These are phyloP conservation scores for Apiospora aurea DNA, from an alignment of 2,329 filamentous ascomycete species.

Conservation along the genomic window DNA sequence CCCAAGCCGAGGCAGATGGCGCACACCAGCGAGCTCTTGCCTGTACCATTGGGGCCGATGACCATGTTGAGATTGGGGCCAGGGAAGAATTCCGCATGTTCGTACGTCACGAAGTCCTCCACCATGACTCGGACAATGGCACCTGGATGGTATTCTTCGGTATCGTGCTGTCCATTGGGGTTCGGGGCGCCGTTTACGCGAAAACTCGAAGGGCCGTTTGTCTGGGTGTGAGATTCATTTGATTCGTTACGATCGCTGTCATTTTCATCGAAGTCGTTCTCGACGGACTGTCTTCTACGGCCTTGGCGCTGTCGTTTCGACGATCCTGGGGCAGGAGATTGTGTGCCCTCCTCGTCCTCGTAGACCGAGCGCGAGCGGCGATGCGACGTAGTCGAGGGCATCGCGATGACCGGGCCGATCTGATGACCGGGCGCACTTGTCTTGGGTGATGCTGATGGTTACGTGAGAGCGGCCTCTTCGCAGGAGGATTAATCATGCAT, in stretches of 20 bases:
- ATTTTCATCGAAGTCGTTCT: constrained; percentile 35
- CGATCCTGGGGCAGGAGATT: constrained; percentile 36
- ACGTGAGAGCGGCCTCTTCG: not conserved
- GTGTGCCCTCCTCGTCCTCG: constrained; percentile 46
- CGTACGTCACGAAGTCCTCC: constrained; percentile 94
- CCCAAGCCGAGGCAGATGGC: constrained; percentile 94
- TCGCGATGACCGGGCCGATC: constrained; percentile 26
- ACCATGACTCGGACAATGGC: constrained; percentile 89
- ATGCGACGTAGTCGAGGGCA: constrained; percentile 42
- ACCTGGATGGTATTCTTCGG: constrained; percentile 68
- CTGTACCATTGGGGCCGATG: constrained; percentile 97
- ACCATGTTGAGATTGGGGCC: constrained; percentile 98
- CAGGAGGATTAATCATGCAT: not conserved
- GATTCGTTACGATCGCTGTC: constrained; percentile 9
- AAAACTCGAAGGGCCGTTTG: constrained; percentile 27
- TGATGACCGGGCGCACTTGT: not conserved
- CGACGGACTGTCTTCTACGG: constrained; percentile 46
- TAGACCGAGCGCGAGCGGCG: constrained; percentile 53
- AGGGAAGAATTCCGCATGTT: constrained; percentile 86
- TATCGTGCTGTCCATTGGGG: not conserved
- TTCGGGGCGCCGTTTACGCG: constrained; percentile 17
- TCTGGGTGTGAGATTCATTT: constrained; percentile 1
- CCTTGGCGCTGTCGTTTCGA: constrained; percentile 31
- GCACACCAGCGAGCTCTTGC: constrained; percentile 96
- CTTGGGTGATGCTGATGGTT: not conserved